phyloP scores from a whole-genome alignment of 345 rosid species.

The Aegle marmelos region DNA sequence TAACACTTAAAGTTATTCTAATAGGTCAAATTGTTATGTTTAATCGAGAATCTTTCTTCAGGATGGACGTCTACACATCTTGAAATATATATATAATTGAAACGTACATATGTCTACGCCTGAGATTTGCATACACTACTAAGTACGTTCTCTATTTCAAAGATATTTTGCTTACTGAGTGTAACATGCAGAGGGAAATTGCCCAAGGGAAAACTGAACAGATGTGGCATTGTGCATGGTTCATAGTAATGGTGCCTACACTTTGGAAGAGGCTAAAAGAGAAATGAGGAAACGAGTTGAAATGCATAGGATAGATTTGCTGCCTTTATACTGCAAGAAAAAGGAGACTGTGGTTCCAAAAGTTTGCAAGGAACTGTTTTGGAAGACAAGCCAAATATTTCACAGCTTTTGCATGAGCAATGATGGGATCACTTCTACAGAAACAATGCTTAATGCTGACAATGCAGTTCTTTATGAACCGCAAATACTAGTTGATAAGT shows the following conservation, averaged over 20 bases:
- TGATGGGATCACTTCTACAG: neutral
- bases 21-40: no score
- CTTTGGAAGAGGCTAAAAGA: constrained; percentile 14
- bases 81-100: no score
- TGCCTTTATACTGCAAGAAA: constrained; percentile 1
- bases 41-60: no score
- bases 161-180: no score
- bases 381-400: constrained; percentile 2
- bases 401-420: constrained; percentile 1
- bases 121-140: no score
- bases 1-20: no score
- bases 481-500: neutral
- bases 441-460: neutral
- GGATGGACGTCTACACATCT: no score
- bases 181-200: constrained; percentile 12
- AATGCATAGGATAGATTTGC: constrained; percentile 11
- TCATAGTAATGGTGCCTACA: neutral
- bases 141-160: no score
- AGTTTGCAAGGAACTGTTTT: constrained; percentile 10
- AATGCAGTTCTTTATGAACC: neutral
- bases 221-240: neutral
- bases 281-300: constrained; percentile 15
- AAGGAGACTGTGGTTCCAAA: neutral
- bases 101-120: no score
- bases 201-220: constrained; percentile 17